Conservation (phyloP, 495 filamentous ascomycete genomes). For the Arthonia radiata region DNA sequence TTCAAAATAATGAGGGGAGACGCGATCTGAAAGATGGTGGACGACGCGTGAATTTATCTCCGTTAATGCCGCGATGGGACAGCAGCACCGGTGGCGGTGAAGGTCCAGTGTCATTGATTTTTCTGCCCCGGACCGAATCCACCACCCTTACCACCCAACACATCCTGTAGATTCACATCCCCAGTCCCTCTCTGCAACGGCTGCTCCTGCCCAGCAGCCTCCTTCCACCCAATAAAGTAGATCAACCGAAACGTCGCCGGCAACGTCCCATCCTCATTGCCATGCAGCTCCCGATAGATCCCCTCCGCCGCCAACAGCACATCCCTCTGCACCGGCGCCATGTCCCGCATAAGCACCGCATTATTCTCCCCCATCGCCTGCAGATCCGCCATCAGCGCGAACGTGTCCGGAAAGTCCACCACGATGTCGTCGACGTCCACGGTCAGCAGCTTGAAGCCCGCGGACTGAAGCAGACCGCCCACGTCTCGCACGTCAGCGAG, state of each 20-base stretch:
- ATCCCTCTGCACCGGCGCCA: slow-evolving; percentile 50
- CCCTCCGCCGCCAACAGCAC: slow-evolving; percentile 70
- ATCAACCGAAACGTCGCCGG: slow-evolving; percentile 85
- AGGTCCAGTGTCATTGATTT: too few species aligned
- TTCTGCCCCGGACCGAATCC: too few species aligned
- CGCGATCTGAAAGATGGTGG: too few species aligned
- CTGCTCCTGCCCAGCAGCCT: slow-evolving; percentile 47
- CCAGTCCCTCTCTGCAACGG: slow-evolving; percentile 66
- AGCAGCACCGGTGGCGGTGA: too few species aligned
- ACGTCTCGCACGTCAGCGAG: slow-evolving; percentile 82
- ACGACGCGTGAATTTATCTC: too few species aligned
- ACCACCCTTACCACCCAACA: too few species aligned
- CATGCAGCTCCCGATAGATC: slow-evolving; percentile 73
- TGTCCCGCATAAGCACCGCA: slow-evolving; percentile 56
- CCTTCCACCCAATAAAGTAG: slow-evolving; percentile 98
- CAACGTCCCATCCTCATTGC: slow-evolving; percentile 39
- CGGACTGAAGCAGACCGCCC: slow-evolving; percentile 60
- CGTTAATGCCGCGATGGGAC: too few species aligned
- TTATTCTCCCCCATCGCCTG: slow-evolving; percentile 89
- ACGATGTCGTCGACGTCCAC: slow-evolving; percentile 95
- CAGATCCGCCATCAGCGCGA: slow-evolving; percentile 76
- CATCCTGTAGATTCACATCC: slow-evolving; percentile 57
- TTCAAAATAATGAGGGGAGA: too few species aligned
- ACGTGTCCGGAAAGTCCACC: slow-evolving; percentile 81
- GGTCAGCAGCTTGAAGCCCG: slow-evolving; percentile 86